Evolutionary conservation across 2,329 filamentous ascomycete species (phyloP), one percentile per base, ranked within the genome.

Genomic region (Trichophyton benhamiae): DNA sequence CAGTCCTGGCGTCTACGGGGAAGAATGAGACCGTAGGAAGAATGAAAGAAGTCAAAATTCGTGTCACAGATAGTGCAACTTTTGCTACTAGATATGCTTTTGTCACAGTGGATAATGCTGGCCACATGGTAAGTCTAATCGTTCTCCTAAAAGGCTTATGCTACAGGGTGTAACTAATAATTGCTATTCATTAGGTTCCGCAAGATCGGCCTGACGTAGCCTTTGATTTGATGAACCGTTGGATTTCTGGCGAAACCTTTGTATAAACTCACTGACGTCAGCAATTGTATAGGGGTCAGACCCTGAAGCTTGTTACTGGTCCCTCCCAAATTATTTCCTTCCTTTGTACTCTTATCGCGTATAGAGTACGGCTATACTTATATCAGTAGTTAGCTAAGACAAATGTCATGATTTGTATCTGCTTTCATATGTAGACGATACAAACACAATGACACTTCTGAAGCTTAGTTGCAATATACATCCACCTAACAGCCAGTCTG

Each of bases 191-290:
- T 8, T 52, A 55, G 52, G 52, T 55, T 36, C 52, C 52, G 2
- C 52, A 55, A 17, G 52, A 55, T 36, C 52, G 52, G 9, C 52
- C 52, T 17, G 52, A 55, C 17, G 52, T 55, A 20, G 52, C 52
- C 17, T 55, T 55, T 20, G 52, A 55, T 15, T 17, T 55, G 30
- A 55, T 55, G 52, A 55, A 55, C 30, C 52, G 27, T 27, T 46
- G 58, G 53, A 58, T 53, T 30, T 44, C 38, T 20, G 22, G 27
- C 0, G 17, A 42, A 42, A 15, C 22, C n/a, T 42, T 42, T 44
- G 30, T 58, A 42, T 58, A 36, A 33, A 52, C 38, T n/a, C 13
- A 30, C 20, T 30, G 41, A 17, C 61, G 49, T 62, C 52, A n/a
- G 9, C 46, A n/a, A 3, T 2, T 15, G 22, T 6, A 52, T 30